A percentile compares a stretch with the other conserved stretches of the same genome.
phyloP scores from a whole-genome alignment of 2,329 filamentous ascomycete genomes.

The Xylariaceae sp. region DNA sequence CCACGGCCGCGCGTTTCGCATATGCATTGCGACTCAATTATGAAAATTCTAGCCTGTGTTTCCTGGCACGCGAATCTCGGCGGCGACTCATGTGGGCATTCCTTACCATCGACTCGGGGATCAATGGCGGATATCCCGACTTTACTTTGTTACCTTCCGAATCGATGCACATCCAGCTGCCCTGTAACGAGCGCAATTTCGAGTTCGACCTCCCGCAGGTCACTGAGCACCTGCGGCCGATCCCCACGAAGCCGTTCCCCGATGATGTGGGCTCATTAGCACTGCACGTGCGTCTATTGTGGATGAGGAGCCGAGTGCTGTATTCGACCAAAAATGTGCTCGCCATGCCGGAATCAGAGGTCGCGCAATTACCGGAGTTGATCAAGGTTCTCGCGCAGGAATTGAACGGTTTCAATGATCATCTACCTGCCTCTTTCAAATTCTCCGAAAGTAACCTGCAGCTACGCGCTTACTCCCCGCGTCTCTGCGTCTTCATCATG shows the following conservation, averaged over 20 bases:
- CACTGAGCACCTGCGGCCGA: slow-evolving; percentile 42
- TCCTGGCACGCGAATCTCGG: slow-evolving; percentile 29
- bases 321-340: slow-evolving; percentile 46
- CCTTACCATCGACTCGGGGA: slow-evolving; percentile 43
- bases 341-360: slow-evolving; percentile 37
- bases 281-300: slow-evolving; percentile 52
- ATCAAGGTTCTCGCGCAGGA: slow-evolving; percentile 44
- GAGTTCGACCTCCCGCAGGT: slow-evolving; percentile 55
- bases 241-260: slow-evolving; percentile 39
- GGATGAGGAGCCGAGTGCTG: slow-evolving; percentile 50
- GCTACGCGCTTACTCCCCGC: slow-evolving; percentile 51
- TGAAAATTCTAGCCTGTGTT: slow-evolving; percentile 41
- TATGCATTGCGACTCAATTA: slow-evolving; percentile 46
- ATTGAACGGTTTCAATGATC: slow-evolving; percentile 46
- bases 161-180: slow-evolving; percentile 41
- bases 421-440: slow-evolving; percentile 51
- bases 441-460: slow-evolving; percentile 54
- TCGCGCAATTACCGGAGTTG: slow-evolving; percentile 41
- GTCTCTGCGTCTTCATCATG: slow-evolving; percentile 55
- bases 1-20: slow-evolving; percentile 42
- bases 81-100: slow-evolving; percentile 42
- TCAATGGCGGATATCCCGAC: slow-evolving; percentile 42
- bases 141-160: slow-evolving; percentile 42
- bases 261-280: slow-evolving; percentile 54
- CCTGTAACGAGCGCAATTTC: slow-evolving; percentile 47